Evolutionary conservation across 306 rosid species (phyloP).

Genomic region (Casuarina equisetifolia): DNA sequence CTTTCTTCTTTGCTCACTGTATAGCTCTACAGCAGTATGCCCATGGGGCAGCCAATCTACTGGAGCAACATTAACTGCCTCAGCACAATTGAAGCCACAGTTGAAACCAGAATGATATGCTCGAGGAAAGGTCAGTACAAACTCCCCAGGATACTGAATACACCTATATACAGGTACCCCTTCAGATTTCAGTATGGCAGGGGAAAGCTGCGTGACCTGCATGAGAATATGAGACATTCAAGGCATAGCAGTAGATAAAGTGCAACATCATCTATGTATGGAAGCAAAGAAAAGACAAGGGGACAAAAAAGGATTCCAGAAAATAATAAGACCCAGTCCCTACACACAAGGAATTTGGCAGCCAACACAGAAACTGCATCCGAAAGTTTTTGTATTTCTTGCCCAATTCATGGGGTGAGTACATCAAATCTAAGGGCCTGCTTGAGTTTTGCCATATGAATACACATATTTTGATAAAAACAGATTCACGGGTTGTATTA

Average conservation of each 20-base stretch:
- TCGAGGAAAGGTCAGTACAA: slow-evolving; percentile 96
- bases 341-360: neutral
- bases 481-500: neutral
- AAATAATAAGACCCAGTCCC: neutral
- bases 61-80: slow-evolving; percentile 99
- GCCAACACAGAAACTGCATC: neutral
- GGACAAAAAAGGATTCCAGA: neutral
- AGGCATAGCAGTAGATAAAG: slow-evolving; percentile 2
- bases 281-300: neutral
- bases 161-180: slow-evolving; percentile 99
- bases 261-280: too few species aligned
- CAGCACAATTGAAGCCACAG: slow-evolving; percentile 98
- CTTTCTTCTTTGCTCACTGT: slow-evolving; percentile 82
- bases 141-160: slow-evolving; percentile 92
- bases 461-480: neutral
- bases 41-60: slow-evolving; percentile 99
- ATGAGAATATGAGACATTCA: slow-evolving; percentile 30
- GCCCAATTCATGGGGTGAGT: neutral
- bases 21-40: slow-evolving; percentile 81
- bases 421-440: neutral
- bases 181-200: slow-evolving; percentile 77
- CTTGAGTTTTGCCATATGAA: neutral
- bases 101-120: slow-evolving; percentile 98
- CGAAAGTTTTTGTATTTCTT: too few species aligned
- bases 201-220: slow-evolving; percentile 98